A percentile compares a stretch with the other conserved stretches of the same genome.
Conservation (phyloP, 2,329 filamentous ascomycete genomes). For the Neopestalotiopsis clavispora region DNA sequence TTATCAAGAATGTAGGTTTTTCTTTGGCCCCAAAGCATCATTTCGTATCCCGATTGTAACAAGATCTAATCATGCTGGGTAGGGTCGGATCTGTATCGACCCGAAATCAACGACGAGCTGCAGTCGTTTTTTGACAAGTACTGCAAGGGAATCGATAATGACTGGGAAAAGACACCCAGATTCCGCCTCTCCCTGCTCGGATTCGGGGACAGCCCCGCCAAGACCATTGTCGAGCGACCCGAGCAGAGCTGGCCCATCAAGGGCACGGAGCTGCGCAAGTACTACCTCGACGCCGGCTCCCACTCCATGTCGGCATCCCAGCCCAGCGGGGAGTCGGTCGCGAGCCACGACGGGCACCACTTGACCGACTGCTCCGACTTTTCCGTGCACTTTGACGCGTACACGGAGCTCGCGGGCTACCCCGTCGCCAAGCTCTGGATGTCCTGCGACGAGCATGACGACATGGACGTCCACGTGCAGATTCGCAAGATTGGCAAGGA, state of each 20-base stretch:
- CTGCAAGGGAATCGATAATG: conserved; percentile 22
- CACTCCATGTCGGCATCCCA: neutral
- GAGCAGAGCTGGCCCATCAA: neutral
- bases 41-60: neutral
- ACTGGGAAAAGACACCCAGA: conserved; percentile 25
- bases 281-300: conserved; percentile 2
- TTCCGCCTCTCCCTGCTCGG: conserved; percentile 18
- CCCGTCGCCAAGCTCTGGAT: conserved; percentile 21
- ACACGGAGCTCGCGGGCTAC: conserved; percentile 16
- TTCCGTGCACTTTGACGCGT: conserved; percentile 12
- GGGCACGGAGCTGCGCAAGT: neutral
- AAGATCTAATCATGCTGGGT: neutral
- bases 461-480: conserved; percentile 29
- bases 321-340: neutral
- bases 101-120: conserved; percentile 26
- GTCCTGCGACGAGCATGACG: conserved; percentile 20
- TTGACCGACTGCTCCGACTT: conserved; percentile 13
- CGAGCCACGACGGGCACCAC: conserved; percentile 7
- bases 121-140: conserved; percentile 27
- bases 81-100: conserved; percentile 29
- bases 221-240: conserved; percentile 7
- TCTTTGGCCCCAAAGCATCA: neutral
- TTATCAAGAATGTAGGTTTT: conserved; percentile 15
- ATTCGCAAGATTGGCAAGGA: conserved; percentile 25
- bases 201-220: conserved; percentile 1